These are phyloP conservation scores for Globisporangium orthogonon DNA, from an alignment of 352 stramenopile species.

Conservation along the genomic window DNA sequence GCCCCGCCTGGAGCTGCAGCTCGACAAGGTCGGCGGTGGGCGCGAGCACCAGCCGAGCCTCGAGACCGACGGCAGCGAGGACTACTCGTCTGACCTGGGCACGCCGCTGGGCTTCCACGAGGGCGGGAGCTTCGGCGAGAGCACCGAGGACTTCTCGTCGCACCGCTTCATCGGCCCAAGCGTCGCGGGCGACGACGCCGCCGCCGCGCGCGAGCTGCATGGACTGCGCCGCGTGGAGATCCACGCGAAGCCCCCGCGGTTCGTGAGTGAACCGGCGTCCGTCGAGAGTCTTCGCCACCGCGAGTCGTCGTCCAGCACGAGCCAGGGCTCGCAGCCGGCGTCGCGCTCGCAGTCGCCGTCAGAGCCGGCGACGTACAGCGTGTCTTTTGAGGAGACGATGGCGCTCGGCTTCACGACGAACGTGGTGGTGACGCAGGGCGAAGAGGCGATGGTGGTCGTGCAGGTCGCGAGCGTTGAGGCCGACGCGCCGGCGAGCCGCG, in stretches of 20 bases:
- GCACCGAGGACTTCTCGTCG: slow-evolving; percentile 37
- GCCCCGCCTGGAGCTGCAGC: slow-evolving; percentile 1
- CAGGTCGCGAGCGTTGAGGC: slow-evolving; percentile 50
- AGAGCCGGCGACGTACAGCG: slow-evolving; percentile 35
- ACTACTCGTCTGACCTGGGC: slow-evolving; percentile 34
- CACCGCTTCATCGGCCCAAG: slow-evolving; percentile 69
- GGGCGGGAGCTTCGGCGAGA: slow-evolving; percentile 39
- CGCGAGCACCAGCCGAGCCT: slow-evolving; percentile 5
- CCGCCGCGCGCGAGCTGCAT: slow-evolving; percentile 40
- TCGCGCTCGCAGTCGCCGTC: slow-evolving; percentile 29
- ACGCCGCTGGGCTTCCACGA: slow-evolving; percentile 50
- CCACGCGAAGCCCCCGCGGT: slow-evolving; percentile 57
- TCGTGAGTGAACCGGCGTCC: slow-evolving; percentile 40
- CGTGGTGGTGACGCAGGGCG: slow-evolving; percentile 38
- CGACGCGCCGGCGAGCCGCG: slow-evolving; percentile 41
- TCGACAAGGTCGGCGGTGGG: slow-evolving; percentile 6
- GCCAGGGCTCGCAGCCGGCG: slow-evolving; percentile 11
- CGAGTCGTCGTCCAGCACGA: slow-evolving; percentile 38
- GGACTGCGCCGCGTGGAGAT: slow-evolving; percentile 52
- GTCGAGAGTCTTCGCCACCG: slow-evolving; percentile 12
- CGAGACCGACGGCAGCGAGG: slow-evolving; percentile 13
- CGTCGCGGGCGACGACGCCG: slow-evolving; percentile 21
- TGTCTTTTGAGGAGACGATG: slow-evolving; percentile 49
- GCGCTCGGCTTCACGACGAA: slow-evolving; percentile 52
- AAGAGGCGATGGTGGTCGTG: slow-evolving; percentile 44